Conservation (phyloP, 768 basidiomycete genomes). For the Pleurotus tuber-regium region DNA sequence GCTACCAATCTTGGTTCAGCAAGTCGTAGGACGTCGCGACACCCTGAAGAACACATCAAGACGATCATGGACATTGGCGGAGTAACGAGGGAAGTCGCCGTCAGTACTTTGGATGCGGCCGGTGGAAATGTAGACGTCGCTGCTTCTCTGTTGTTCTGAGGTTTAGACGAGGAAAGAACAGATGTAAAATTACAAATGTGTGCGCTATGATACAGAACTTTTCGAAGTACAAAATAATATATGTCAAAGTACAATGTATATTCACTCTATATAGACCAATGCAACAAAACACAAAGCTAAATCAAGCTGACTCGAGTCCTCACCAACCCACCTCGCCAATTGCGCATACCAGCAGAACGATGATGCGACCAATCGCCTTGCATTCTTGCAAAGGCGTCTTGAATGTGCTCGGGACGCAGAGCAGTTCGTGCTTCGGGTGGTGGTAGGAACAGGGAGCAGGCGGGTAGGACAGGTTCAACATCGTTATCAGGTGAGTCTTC, state of each 20-base stretch:
- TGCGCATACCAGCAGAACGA: slow-evolving; percentile 82
- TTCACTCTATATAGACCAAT: slow-evolving; percentile 1
- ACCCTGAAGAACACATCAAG: slow-evolving; percentile 61
- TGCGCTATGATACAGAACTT: slow-evolving; percentile 8
- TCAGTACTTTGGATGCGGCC: slow-evolving; percentile 71
- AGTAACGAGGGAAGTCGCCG: slow-evolving; percentile 71
- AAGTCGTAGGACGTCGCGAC: slow-evolving; percentile 24
- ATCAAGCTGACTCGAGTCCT: slow-evolving; percentile 81
- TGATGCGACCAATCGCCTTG: slow-evolving; percentile 81
- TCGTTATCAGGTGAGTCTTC: slow-evolving; percentile 64
- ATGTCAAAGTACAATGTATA: slow-evolving; percentile 12
- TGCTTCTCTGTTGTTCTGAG: slow-evolving; percentile 78
- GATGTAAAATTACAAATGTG: neutral
- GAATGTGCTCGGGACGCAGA: slow-evolving; percentile 80
- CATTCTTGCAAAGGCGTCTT: slow-evolving; percentile 89
- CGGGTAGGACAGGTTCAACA: slow-evolving; percentile 59
- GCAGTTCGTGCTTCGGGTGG: slow-evolving; percentile 81
- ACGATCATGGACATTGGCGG: slow-evolving; percentile 72
- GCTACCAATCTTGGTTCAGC: slow-evolving; percentile 20
- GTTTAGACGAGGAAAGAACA: neutral
- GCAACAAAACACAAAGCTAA: slow-evolving; percentile 27
- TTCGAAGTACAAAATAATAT: slow-evolving; percentile 16
- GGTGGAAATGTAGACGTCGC: slow-evolving; percentile 88
- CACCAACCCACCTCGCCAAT: slow-evolving; percentile 85
- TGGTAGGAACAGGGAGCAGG: slow-evolving; percentile 74